Evolutionary conservation across 2,329 filamentous ascomycete species (phyloP).

Genomic region (Fusarium sp.): DNA sequence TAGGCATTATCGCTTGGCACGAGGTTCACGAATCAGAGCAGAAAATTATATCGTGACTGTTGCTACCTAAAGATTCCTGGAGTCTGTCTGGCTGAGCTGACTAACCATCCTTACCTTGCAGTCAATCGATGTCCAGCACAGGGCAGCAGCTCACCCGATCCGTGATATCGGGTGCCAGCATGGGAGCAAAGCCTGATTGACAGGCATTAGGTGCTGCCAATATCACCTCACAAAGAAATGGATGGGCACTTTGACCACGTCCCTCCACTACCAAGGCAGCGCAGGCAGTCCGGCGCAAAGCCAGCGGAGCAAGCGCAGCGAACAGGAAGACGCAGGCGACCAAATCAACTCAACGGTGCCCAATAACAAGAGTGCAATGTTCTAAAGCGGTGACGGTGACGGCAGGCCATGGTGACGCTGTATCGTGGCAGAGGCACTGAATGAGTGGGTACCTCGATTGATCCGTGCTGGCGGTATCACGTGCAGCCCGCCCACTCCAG

Average conservation of each 20-base stretch:
- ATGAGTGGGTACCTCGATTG: slow-evolving; percentile 23
- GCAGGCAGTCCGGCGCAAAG: slow-evolving; percentile 33
- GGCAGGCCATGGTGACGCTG: slow-evolving; percentile 37
- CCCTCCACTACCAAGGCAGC: slow-evolving; percentile 24
- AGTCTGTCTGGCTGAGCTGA: slow-evolving; percentile 20
- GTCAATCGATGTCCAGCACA: neutral
- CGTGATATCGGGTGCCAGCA: slow-evolving; percentile 23
- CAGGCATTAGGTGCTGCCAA: neutral
- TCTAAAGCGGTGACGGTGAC: slow-evolving; percentile 49
- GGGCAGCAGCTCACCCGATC: slow-evolving; percentile 18
- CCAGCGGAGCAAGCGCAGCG: slow-evolving; percentile 24
- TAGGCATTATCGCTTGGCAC: neutral
- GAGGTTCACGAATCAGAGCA: slow-evolving; percentile 24
- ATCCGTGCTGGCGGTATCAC: slow-evolving; percentile 47
- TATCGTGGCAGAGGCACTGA: slow-evolving; percentile 33
- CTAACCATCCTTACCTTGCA: slow-evolving; percentile 24
- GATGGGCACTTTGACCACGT: slow-evolving; percentile 7
- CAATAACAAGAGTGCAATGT: slow-evolving; percentile 43
- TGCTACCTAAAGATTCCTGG: slow-evolving; percentile 36
- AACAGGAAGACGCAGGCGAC: slow-evolving; percentile 31
- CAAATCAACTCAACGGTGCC: slow-evolving; percentile 31
- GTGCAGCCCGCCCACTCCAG: slow-evolving; percentile 51
- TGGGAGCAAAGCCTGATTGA: slow-evolving; percentile 18
- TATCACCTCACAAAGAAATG: slow-evolving; percentile 19
- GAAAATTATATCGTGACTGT: slow-evolving; percentile 2